A percentile compares a stretch with the other conserved stretches of the same genome.
phyloP scores from a whole-genome alignment of 2,329 filamentous ascomycete species.

The Aspergillus brunneoviolaceus region DNA sequence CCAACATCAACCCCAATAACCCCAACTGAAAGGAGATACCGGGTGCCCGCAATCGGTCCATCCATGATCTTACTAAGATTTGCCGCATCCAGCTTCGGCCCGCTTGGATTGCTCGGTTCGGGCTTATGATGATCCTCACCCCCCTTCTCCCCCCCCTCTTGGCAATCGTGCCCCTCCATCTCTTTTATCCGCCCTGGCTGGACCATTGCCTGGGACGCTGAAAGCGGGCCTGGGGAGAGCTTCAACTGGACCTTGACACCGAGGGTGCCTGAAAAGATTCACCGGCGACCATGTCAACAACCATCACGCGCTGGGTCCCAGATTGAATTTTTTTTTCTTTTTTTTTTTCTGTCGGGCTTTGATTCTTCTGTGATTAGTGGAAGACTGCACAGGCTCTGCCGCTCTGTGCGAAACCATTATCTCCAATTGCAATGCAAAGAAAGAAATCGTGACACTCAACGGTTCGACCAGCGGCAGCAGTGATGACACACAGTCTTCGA shows the following conservation, averaged over 20 bases:
- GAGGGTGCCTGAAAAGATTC: slow-evolving; percentile 23
- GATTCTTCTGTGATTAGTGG: not conserved
- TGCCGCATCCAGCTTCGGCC: slow-evolving; percentile 4
- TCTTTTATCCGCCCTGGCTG: not conserved
- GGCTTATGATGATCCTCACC: slow-evolving; percentile 12
- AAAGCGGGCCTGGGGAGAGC: not conserved
- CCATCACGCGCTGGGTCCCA: slow-evolving; percentile 20
- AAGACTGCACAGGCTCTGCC: not conserved
- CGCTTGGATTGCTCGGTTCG: slow-evolving; percentile 3
- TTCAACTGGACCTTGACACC: slow-evolving; percentile 8
- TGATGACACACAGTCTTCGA: not conserved
- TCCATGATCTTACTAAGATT: too few species aligned
- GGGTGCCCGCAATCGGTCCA: too few species aligned
- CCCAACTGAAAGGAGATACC: too few species aligned
- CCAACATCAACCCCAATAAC: too few species aligned
- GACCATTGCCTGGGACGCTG: not conserved
- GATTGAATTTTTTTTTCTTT: slow-evolving; percentile 11
- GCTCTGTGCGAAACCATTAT: not conserved
- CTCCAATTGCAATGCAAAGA: not conserved
- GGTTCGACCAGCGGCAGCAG: not conserved
- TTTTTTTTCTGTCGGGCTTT: not conserved
- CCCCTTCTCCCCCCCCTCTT: slow-evolving; percentile 1
- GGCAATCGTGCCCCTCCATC: slow-evolving; percentile 10
- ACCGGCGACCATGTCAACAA: slow-evolving; percentile 20
- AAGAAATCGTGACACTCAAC: not conserved